Conservation (phyloP, 495 filamentous ascomycete genomes). For the Apodospora peruviana region DNA sequence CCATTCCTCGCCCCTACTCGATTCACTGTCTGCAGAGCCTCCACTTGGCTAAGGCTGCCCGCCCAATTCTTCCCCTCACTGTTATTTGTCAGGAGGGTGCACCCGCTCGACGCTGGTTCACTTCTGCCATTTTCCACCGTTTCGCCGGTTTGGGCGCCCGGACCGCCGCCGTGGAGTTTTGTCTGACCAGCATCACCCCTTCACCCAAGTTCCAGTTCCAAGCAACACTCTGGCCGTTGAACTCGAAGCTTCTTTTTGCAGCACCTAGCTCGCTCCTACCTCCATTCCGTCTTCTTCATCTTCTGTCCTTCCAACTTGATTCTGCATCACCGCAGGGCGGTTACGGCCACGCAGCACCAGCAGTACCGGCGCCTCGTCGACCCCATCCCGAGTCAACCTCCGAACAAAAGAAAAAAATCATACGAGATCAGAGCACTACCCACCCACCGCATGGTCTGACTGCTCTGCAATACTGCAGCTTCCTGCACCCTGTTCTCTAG, state of each 20-base stretch:
- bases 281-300: too few relatives aligned
- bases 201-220: too few relatives aligned
- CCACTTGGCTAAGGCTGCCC: too few relatives aligned
- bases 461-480: conserved; percentile 16
- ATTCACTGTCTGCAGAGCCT: too few relatives aligned
- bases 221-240: background rate
- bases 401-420: conserved; percentile 6
- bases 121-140: conserved; percentile 5
- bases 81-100: conserved; percentile 11
- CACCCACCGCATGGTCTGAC: conserved; percentile 18
- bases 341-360: conserved; percentile 7
- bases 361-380: background rate
- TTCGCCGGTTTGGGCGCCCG: conserved; percentile 3
- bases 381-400: conserved; percentile 1
- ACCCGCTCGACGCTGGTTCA: conserved; percentile 18
- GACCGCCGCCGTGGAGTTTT: background rate
- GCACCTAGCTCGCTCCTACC: background rate
- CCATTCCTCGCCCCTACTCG: background rate
- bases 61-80: conserved; percentile 2
- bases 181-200: background rate
- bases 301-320: background rate
- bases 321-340: conserved; percentile 29
- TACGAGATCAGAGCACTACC: conserved; percentile 1
- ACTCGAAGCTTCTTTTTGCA: background rate
- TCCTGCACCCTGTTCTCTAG: conserved; percentile 17